Evolutionary conservation across 176 grass and related monocot genomes (phyloP), one percentile per base, ranked within the genome.

Genomic region (Musa acuminata): DNA sequence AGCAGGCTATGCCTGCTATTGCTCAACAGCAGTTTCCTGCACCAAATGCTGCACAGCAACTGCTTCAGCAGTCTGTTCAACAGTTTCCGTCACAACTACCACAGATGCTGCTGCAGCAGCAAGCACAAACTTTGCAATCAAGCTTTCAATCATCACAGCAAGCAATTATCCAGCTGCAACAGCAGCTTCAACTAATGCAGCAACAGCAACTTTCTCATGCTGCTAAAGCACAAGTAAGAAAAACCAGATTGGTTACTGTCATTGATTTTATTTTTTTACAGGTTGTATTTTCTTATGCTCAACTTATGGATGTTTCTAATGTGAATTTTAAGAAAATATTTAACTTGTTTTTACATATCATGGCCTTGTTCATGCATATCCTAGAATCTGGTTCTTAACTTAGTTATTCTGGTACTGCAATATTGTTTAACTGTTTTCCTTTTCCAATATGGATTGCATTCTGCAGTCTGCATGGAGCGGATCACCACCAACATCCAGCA

Each of bases 61-160:
- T 98, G 80, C 80, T 89, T 70, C 90, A 94, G 79, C 95, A 96
- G 79, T 62, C 81, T 23, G 77, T 83, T 53, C 84, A 87, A 71
- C 88, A 88, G 64, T 86, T 96, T 84, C 86, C 85, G 52, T 82
- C 85, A 55, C 95, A 99, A 74, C 78, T 92, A 62, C 95, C 95
- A 52, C 95, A 99, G 58, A 86, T 99, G 64, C 78, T 99, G 66
- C 88, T 99, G 48, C 95, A 99, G 76, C 95, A 99, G 60, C 95
- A 99, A 71, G 82, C 87, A 73, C 85, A 87, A 65, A 86, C 95
- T 78, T 82, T 99, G 78, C 95, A 94, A 76, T 94, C 95, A 27
- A 99, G 88, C 62, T 91, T 91, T 81, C 95, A 99, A 43, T 99
- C 95, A 58, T 94, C 95, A 73, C 95, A 99, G 83, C 90, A 94